Base-by-base conservation (phyloP, 108 stramenopile genomes). In the Craspedostauros australis region DNA sequence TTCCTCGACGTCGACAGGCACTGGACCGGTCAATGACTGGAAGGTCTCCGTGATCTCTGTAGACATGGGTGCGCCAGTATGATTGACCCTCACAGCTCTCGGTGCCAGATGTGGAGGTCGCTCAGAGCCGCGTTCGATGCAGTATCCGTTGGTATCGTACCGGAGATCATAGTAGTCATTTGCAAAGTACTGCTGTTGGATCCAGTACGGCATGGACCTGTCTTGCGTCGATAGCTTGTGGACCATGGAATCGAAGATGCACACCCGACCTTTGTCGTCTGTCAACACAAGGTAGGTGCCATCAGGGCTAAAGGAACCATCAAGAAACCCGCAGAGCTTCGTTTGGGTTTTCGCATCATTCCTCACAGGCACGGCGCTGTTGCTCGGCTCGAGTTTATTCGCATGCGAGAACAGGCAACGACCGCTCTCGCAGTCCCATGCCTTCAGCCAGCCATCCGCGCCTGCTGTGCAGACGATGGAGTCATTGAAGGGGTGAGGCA, bases 121-220 rank as follows among this genome's bases (percentile, higher is more conserved):
- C 37, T 66, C 72, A 31, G 90, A 91, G 8, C 90, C 90, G 40
- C 68, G 55, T 44, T 91, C 90, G 29, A 91, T 66, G 55, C 86
- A 87, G 45, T 87, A 87, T 0, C 90, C 90, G 68, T 74, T 77
- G 19, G 33, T 18, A 62, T 91, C 86, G 40, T 87, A 88, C 11
- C 57, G 50, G 8, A 91, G 54, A n/a, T 91, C 90, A 50, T 91
- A 91, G 51, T 91, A 91, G 46, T 91, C 90, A 46, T 86, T 91
- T 12, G 84, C 76, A 65, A 86, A 91, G 59, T 91, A 91, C 51
- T 91, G 90, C 43, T 91, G 86, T 30, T 51, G 49, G 84, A 91
- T 80, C 84, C 84, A 90, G 45, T n/a, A n/a, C n/a, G 18, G 19
- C 9, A 50, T 25, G 12, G 66, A 39, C 14, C 45, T 46, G 18